Conservation (phyloP, 345 rosid genomes). For the Firmiana major region DNA sequence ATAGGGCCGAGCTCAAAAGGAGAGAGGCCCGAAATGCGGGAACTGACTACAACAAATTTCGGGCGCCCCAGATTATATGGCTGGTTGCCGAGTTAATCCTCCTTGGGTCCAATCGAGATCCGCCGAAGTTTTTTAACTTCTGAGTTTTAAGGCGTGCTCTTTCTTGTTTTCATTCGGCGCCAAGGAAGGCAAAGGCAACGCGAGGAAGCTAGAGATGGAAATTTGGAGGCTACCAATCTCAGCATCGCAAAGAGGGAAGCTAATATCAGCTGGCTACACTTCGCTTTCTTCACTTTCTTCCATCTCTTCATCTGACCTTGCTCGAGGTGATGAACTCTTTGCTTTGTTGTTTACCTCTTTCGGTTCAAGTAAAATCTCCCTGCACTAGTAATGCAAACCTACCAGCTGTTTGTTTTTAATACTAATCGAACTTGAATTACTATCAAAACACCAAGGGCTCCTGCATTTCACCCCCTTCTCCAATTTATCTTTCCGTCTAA, state of each 20-base stretch:
- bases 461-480: not conserved
- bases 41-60: not conserved
- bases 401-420: constrained; percentile 29
- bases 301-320: constrained; percentile 46
- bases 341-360: not conserved
- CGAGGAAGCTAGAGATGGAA: constrained; percentile 41
- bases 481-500: not conserved
- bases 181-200: not conserved
- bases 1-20: not conserved
- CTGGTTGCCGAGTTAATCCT: not conserved
- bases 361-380: too few species aligned
- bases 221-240: constrained; percentile 56
- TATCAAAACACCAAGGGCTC: not conserved
- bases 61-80: not conserved
- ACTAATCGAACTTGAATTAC: constrained; percentile 5
- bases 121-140: not conserved
- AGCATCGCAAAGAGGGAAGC: constrained; percentile 63
- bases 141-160: not conserved
- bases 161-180: not conserved
- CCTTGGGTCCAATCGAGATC: not conserved
- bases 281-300: constrained; percentile 55
- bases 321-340: constrained; percentile 42
- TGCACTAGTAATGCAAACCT: not conserved
- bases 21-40: not conserved
- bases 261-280: constrained; percentile 61